Conservation (phyloP, 2,329 filamentous ascomycete genomes). For the Fusarium drepaniforme region DNA sequence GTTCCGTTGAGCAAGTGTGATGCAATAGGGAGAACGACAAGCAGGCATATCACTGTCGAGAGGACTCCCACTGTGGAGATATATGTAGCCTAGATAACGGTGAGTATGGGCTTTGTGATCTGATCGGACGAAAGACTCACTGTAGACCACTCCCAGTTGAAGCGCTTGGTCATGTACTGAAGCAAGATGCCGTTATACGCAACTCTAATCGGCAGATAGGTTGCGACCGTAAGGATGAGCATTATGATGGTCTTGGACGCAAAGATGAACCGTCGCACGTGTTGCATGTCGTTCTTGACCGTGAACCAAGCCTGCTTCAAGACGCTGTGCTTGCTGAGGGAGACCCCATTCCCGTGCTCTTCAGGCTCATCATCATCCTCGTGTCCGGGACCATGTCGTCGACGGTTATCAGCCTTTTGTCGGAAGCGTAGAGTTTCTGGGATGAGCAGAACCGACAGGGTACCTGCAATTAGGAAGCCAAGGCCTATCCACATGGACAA, state of each 20-base stretch:
- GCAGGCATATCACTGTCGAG: conserved; percentile 53
- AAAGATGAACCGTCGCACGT: conserved; percentile 56
- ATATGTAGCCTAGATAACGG: conserved; percentile 52
- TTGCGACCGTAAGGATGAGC: conserved; percentile 51
- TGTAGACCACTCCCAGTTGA: conserved; percentile 60
- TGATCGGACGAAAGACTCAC: conserved; percentile 35
- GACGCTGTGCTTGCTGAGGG: conserved; percentile 24
- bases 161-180: conserved; percentile 66
- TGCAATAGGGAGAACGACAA: conserved; percentile 52
- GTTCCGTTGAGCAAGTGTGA: conserved; percentile 49
- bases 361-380: conserved; percentile 8
- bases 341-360: neutral
- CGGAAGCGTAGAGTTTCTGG: conserved; percentile 59
- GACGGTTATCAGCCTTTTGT: conserved; percentile 43
- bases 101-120: neutral
- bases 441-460: conserved; percentile 48
- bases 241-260: conserved; percentile 53
- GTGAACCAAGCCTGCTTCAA: conserved; percentile 43
- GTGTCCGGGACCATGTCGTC: conserved; percentile 13
- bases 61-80: conserved; percentile 54
- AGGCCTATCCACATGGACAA: conserved; percentile 53
- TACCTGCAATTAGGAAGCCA: conserved; percentile 44
- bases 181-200: conserved; percentile 53
- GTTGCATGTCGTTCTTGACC: conserved; percentile 46
- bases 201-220: conserved; percentile 47